These are phyloP conservation scores for Papiliotrema fonsecae DNA, from an alignment of 1,284 basidiomycete genomes.

Conservation along the genomic window DNA sequence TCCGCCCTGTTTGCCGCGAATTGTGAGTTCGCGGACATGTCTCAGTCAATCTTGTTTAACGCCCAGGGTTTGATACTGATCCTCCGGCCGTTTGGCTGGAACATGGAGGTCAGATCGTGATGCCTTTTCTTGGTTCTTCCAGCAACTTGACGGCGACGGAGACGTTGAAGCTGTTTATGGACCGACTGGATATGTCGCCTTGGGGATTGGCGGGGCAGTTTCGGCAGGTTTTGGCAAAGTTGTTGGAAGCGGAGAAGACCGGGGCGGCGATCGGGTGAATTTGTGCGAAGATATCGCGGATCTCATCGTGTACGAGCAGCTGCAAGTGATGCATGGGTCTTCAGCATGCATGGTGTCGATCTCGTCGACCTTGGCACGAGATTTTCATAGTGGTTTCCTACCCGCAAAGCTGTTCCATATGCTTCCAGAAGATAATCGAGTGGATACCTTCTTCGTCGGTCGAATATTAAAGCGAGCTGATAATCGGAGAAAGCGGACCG, in stretches of 20 bases:
- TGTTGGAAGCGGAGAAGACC: slow-evolving; percentile 18
- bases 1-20: slow-evolving; percentile 25
- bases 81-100: slow-evolving; percentile 25
- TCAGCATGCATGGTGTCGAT: no score
- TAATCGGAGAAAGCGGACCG: no score
- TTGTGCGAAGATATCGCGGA: no score
- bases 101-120: slow-evolving; percentile 23
- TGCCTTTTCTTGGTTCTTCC: slow-evolving; percentile 29
- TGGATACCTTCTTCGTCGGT: no score
- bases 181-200: slow-evolving; percentile 21
- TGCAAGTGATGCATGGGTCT: no score
- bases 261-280: neutral
- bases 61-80: slow-evolving; percentile 25
- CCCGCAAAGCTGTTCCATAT: no score
- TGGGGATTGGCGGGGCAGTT: slow-evolving; percentile 31
- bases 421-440: no score
- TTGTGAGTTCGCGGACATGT: slow-evolving; percentile 14
- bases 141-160: slow-evolving; percentile 14
- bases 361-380: no score
- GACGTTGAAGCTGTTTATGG: slow-evolving; percentile 25
- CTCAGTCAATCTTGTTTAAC: neutral
- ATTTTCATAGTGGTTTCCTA: no score
- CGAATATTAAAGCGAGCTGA: no score
- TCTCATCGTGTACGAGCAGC: no score
- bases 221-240: slow-evolving; percentile 23